Base-by-base conservation (phyloP, 2,329 filamentous ascomycete genomes). In the Paecilomyces sp. region DNA sequence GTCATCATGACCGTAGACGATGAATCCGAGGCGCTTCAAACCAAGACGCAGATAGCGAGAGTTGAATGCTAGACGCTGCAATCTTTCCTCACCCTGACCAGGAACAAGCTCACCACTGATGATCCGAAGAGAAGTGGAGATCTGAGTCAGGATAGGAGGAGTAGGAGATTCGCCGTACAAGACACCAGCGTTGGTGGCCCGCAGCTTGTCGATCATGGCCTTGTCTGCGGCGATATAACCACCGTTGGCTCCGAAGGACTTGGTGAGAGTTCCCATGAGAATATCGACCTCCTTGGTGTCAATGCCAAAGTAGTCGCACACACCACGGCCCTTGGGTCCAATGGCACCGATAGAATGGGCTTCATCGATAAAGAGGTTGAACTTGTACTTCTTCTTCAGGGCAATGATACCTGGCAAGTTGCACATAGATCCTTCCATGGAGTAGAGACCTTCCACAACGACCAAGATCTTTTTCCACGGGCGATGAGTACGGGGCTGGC, bases 401-500 rank as follows among this genome's bases (percentile, higher is more conserved):
- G 83, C 84, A 60, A 99, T 79, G 56, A 99, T 81, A 62, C 91
- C 91, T 1, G 94, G 94, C n/a, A 99, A 84, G 74, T 99, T 94
- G 77, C 91, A 94, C 90, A 99, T 96, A 65, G 92, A 97, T 55
- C 94, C 94, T 79, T 99, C 94, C 94, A 99, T 99, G 0, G 93
- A 97, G 82, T 99, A 99, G 22, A 99, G 84, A 67, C 94, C 94
- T 75, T 99, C 94, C 41, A 99, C 91, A 41, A 93, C 92, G 53
- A 99, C 90, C 57, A 99, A 76, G 62, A 99, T 97, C 85, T 97
- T 99, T 83, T 96, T 97, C 94, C 94, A 99, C 1, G 94, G 94
- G 31, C 94, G 89, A 76, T 99, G 94, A n/a, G 93, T 99, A 65
- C 94, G 89, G 57, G 94, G 94, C 73, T 99, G 94, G 53, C 94